Percentiles rank a stretch among this genome's conserved stretches.
These are phyloP conservation scores for Alnus rubra DNA, from an alignment of 306 rosid species.

Conservation along the genomic window DNA sequence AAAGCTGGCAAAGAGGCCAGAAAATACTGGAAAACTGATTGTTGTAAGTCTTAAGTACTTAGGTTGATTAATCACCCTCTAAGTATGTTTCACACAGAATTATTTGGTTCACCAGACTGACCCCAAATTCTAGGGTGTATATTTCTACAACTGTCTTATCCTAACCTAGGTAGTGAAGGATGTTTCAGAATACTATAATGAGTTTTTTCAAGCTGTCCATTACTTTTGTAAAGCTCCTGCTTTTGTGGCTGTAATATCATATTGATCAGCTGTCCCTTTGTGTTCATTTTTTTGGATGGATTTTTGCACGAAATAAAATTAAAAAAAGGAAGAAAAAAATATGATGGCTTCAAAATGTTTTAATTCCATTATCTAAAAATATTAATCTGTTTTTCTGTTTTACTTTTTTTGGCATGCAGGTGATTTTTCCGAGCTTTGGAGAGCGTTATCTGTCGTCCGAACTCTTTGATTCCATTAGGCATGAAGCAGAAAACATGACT, in stretches of 20 bases:
- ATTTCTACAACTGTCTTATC: neutral
- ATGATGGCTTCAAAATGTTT: too few species aligned
- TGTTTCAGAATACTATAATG: neutral
- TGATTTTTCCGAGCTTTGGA: constrained; percentile 61
- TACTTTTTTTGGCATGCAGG: constrained; percentile 32
- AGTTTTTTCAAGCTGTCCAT: too few species aligned
- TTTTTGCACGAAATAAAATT: too few species aligned
- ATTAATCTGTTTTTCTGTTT: too few species aligned
- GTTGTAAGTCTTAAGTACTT: constrained; percentile 43
- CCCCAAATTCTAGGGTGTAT: neutral
- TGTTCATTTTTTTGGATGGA: too few species aligned
- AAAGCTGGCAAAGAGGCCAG: constrained; percentile 69
- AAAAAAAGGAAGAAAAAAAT: too few species aligned
- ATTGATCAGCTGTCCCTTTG: too few species aligned
- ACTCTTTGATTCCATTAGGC: constrained; percentile 59
- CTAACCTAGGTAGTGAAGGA: neutral
- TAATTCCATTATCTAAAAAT: too few species aligned
- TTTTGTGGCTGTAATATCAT: too few species aligned
- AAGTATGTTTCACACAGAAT: neutral
- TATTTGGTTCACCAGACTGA: neutral
- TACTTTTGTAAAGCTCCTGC: too few species aligned
- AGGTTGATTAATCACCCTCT: neutral
- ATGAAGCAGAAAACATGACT: constrained; percentile 61
- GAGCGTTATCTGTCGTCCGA: constrained; percentile 61
- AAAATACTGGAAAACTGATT: constrained; percentile 77